Conservation (phyloP, 345 rosid genomes). For the Gossypium herbaceum region DNA sequence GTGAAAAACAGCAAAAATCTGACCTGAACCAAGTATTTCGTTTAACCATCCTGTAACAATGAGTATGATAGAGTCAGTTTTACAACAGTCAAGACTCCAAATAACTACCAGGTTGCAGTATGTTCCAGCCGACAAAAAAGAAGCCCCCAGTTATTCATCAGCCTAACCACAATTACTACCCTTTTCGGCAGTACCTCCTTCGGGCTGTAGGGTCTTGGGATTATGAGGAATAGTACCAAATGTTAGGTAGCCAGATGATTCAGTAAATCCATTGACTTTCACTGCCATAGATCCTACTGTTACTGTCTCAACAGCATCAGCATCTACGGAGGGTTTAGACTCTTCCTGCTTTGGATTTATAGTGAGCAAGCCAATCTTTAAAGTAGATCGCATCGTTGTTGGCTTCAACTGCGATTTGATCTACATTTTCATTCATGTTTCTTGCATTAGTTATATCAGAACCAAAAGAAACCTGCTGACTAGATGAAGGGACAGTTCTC, state of each 20-base stretch:
- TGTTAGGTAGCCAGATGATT: slow-evolving; percentile 36
- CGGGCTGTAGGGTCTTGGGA: slow-evolving; percentile 37
- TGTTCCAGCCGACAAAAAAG: neutral
- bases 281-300: slow-evolving; percentile 70
- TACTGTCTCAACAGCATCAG: slow-evolving; percentile 31
- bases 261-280: slow-evolving; percentile 55
- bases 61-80: neutral
- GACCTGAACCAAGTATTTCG: neutral
- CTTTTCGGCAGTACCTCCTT: slow-evolving; percentile 22
- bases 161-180: slow-evolving; percentile 10
- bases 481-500: slow-evolving; percentile 15
- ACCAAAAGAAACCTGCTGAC: slow-evolving; percentile 18
- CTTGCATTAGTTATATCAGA: slow-evolving; percentile 20
- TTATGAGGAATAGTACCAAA: slow-evolving; percentile 68
- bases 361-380: slow-evolving; percentile 33
- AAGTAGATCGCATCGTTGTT: slow-evolving; percentile 23
- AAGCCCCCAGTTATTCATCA: neutral
- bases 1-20: neutral
- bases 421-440: slow-evolving; percentile 5
- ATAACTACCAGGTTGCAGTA: neutral
- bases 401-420: slow-evolving; percentile 15
- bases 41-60: slow-evolving; percentile 5
- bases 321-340: slow-evolving; percentile 14
- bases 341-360: slow-evolving; percentile 31
- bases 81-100: slow-evolving; percentile 15